These are phyloP conservation scores for Trichopus zeylanicus DNA, from an alignment of 116 monocot species.

Conservation along the genomic window DNA sequence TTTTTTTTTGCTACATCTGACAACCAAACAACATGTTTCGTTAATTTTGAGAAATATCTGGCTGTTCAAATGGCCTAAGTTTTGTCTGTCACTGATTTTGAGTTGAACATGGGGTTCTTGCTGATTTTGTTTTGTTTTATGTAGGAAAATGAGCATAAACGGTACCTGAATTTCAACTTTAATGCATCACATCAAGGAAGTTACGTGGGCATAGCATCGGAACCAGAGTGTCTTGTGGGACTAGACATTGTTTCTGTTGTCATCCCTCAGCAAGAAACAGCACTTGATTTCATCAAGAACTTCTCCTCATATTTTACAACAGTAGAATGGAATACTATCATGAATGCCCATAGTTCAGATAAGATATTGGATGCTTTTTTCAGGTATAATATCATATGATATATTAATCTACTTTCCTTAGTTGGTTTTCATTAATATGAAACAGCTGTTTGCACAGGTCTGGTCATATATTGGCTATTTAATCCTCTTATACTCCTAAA, in stretches of 20 bases:
- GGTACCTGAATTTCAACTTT: slow-evolving; percentile 62
- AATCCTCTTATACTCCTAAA: too few species aligned
- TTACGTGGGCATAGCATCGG: slow-evolving; percentile 84
- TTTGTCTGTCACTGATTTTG: neutral
- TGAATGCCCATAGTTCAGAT: slow-evolving; percentile 24
- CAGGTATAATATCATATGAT: slow-evolving; percentile 31
- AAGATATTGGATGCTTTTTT: slow-evolving; percentile 44
- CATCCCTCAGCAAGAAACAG: slow-evolving; percentile 24
- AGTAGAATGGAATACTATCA: slow-evolving; percentile 68
- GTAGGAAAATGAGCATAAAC: slow-evolving; percentile 19
- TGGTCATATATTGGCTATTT: too few species aligned
- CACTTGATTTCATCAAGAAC: slow-evolving; percentile 39
- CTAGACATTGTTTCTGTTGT: slow-evolving; percentile 62
- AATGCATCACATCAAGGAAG: slow-evolving; percentile 74
- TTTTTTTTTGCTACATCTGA: too few species aligned
- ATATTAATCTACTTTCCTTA: neutral
- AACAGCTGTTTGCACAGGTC: too few species aligned
- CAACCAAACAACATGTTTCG: too few species aligned
- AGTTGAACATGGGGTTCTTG: neutral
- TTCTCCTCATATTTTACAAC: slow-evolving; percentile 65
- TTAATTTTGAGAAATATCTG: too few species aligned
- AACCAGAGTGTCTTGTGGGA: slow-evolving; percentile 62
- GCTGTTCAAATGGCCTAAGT: too few species aligned
- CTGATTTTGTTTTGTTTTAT: neutral
- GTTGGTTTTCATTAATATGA: too few species aligned